Conservation (phyloP, 495 filamentous ascomycete species). For the Cercophora newfieldiana region DNA sequence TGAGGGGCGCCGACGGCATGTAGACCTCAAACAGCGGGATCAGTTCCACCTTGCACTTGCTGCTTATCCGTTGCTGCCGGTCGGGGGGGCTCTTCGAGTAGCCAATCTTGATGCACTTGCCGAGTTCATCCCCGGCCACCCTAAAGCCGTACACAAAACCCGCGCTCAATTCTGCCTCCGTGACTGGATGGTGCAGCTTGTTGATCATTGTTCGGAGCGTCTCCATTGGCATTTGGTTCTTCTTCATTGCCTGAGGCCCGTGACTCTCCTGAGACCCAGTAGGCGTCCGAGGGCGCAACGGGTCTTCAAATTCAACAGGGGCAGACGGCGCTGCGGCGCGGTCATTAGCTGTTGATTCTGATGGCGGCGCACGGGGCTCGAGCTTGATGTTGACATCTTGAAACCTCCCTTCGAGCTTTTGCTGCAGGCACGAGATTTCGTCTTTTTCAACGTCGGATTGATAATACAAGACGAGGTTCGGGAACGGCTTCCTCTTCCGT, state of each 20-base stretch:
- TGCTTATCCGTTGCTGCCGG: conserved; percentile 1
- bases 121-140: neutral
- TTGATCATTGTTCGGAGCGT: conserved; percentile 2
- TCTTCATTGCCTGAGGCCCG: neutral
- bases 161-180: neutral
- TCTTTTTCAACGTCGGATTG: conserved; percentile 5
- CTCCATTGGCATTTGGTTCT: neutral
- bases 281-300: neutral
- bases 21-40: neutral
- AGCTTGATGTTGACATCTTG: conserved; percentile 1
- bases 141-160: neutral
- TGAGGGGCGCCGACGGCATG: neutral
- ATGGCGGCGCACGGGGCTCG: neutral
- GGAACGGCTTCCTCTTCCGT: neutral
- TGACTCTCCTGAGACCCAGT: neutral
- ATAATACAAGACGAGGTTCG: conserved; percentile 2
- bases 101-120: neutral
- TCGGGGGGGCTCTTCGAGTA: neutral
- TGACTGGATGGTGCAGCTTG: neutral
- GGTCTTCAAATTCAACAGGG: neutral
- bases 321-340: conserved; percentile 1
- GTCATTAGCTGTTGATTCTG: neutral
- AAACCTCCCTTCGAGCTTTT: conserved; percentile 1
- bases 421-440: conserved; percentile 3
- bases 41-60: neutral